Conservation (phyloP, 768 basidiomycete species). For the Boletus tylopilopsis region DNA sequence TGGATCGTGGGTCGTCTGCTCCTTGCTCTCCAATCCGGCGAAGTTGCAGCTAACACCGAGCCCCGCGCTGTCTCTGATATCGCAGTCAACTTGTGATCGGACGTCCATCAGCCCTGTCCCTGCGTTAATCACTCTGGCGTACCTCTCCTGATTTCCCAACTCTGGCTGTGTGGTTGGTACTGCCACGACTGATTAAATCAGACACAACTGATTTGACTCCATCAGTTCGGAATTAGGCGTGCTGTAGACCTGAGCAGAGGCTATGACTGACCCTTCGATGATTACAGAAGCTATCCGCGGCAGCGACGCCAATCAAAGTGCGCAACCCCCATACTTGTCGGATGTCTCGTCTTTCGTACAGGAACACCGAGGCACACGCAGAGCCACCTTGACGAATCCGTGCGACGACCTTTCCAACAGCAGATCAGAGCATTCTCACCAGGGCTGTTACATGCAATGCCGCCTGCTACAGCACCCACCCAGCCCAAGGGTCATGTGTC, state of each 20-base stretch:
- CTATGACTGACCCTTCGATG: constrained; percentile 5
- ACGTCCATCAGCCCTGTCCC: background rate
- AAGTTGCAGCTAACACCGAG: background rate
- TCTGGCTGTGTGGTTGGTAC: constrained; percentile 1
- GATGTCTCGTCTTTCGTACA: constrained; percentile 1
- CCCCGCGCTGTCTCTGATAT: background rate
- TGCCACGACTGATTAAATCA: constrained; percentile 16
- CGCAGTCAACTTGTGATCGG: constrained; percentile 2
- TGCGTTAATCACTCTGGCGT: constrained; percentile 7
- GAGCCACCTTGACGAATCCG: background rate
- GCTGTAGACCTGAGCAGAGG: constrained; percentile 2
- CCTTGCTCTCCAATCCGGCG: too few species aligned
- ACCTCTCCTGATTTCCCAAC: background rate
- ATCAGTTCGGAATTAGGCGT: constrained; percentile 4
- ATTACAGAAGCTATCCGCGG: constrained; percentile 6
- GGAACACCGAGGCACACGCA: constrained; percentile 2
- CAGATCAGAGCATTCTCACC: constrained; percentile 7
- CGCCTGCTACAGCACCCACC: constrained; percentile 5
- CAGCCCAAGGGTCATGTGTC: background rate
- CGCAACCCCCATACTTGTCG: background rate
- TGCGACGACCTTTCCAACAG: background rate
- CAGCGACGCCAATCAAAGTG: background rate
- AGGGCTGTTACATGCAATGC: background rate
- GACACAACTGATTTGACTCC: constrained; percentile 5
- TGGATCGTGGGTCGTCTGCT: too few species aligned